A percentile compares a stretch with the other conserved stretches of the same genome.
Evolutionary conservation across 192 early-diverging fungal species (phyloP).

Genomic region (Spinellus fusiger): DNA sequence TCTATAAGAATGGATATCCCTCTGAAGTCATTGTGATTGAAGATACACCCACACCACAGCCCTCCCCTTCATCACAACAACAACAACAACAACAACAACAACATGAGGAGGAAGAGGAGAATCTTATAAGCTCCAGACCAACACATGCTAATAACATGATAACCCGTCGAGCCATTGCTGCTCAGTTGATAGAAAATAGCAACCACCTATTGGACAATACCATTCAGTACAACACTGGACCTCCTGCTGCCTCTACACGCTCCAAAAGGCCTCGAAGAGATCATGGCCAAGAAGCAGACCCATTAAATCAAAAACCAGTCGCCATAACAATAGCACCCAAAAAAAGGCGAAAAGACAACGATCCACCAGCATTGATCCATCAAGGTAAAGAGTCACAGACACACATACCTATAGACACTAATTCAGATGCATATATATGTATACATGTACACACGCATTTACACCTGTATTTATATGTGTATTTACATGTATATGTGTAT

Average conservation of each 20-base stretch:
- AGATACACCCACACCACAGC: conserved; percentile 28
- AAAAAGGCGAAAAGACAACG: conserved; percentile 8
- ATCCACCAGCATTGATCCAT: too few relatives aligned
- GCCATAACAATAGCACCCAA: neutral
- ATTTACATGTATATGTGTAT: too few relatives aligned
- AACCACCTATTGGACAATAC: neutral
- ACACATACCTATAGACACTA: neutral
- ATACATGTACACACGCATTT: neutral
- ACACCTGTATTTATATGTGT: neutral
- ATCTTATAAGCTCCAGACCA: neutral
- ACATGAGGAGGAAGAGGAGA: neutral
- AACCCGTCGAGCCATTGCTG: neutral
- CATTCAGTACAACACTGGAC: conserved; percentile 3
- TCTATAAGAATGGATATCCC: conserved; percentile 37
- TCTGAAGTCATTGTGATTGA: conserved; percentile 38
- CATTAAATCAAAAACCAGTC: neutral
- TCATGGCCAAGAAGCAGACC: neutral
- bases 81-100: neutral
- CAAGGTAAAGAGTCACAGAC: too few relatives aligned
- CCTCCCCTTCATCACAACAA: neutral
- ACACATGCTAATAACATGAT: neutral
- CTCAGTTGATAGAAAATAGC: neutral
- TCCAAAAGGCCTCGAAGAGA: conserved; percentile 19
- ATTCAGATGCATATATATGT: neutral
- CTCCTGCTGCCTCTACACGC: conserved; percentile 26